Conservation (phyloP, 331 rosid species). For the Malus hybrid region DNA sequence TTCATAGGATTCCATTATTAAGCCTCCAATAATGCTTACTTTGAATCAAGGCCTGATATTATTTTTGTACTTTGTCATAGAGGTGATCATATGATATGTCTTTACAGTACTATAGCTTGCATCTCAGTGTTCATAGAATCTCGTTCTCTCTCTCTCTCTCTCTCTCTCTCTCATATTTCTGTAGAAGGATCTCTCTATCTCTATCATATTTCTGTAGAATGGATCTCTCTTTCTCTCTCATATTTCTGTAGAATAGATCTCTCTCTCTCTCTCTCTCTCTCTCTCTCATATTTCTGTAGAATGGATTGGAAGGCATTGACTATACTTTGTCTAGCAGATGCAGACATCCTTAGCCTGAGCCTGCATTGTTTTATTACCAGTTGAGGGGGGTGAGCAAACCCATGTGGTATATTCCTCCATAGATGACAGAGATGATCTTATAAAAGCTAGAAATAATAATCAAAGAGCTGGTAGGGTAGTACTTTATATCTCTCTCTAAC, state of each 20-base stretch:
- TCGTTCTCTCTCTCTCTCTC: neutral
- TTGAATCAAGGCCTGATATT: neutral
- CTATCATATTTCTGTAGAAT: too few species aligned
- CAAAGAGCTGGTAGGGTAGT: neutral
- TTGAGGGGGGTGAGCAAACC: conserved; percentile 8
- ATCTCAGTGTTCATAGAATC: neutral
- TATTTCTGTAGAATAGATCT: too few species aligned
- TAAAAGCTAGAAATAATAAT: conserved; percentile 1
- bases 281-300: neutral
- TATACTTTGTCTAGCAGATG: conserved; percentile 13
- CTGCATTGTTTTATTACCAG: neutral
- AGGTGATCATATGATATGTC: neutral
- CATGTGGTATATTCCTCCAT: conserved; percentile 10
- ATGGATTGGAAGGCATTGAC: conserved; percentile 19
- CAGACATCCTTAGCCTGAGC: conserved; percentile 10
- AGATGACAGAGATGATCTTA: neutral
- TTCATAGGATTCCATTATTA: neutral
- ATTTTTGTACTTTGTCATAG: neutral
- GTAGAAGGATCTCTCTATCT: too few species aligned
- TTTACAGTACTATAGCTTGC: neutral
- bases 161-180: too few species aligned
- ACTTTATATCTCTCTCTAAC: neutral
- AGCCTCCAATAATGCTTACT: neutral
- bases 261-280: neutral
- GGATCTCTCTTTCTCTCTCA: too few species aligned